These are phyloP conservation scores for Phaffomyces thermotolerans DNA, from an alignment of 805 yeast species.

Conservation along the genomic window DNA sequence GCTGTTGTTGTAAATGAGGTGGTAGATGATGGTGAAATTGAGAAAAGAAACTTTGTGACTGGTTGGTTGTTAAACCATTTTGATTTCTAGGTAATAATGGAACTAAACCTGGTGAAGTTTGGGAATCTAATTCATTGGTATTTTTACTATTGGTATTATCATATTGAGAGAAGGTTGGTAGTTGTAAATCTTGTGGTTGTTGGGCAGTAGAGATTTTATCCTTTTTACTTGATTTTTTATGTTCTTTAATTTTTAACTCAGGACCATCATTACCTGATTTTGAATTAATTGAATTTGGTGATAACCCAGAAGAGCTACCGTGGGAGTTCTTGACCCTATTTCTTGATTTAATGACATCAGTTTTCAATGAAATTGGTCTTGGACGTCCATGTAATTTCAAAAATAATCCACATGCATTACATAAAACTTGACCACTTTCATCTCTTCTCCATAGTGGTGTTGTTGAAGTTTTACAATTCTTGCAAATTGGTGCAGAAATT, in stretches of 20 bases:
- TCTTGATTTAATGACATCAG: slow-evolving; percentile 87
- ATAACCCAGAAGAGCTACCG: neutral
- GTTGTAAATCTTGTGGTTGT: neutral
- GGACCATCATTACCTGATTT: slow-evolving; percentile 18
- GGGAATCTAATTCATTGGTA: neutral
- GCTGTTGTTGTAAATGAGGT: slow-evolving; percentile 19
- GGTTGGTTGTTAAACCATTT: slow-evolving; percentile 5
- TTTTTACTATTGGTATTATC: slow-evolving; percentile 4
- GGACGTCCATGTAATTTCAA: slow-evolving; percentile 88
- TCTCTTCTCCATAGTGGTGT: slow-evolving; percentile 96
- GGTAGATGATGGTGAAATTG: slow-evolving; percentile 24
- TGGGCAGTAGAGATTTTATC: neutral
- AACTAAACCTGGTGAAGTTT: slow-evolving; percentile 31
- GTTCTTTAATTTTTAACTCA: slow-evolving; percentile 16
- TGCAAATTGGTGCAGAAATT: slow-evolving; percentile 66
- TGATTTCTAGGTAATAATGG: slow-evolving; percentile 33
- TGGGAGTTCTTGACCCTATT: slow-evolving; percentile 63
- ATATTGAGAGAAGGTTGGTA: neutral
- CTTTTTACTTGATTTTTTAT: slow-evolving; percentile 9
- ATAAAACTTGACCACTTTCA: slow-evolving; percentile 81
- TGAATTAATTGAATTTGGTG: slow-evolving; percentile 5
- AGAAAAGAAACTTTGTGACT: slow-evolving; percentile 16
- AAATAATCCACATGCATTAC: slow-evolving; percentile 92
- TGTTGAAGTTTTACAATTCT: slow-evolving; percentile 85
- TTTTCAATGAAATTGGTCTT: slow-evolving; percentile 83